Evolutionary conservation across 176 grass and related monocot genomes (phyloP), one percentile per base, ranked within the genome.

Genomic region (Eragrostis nindensis): DNA sequence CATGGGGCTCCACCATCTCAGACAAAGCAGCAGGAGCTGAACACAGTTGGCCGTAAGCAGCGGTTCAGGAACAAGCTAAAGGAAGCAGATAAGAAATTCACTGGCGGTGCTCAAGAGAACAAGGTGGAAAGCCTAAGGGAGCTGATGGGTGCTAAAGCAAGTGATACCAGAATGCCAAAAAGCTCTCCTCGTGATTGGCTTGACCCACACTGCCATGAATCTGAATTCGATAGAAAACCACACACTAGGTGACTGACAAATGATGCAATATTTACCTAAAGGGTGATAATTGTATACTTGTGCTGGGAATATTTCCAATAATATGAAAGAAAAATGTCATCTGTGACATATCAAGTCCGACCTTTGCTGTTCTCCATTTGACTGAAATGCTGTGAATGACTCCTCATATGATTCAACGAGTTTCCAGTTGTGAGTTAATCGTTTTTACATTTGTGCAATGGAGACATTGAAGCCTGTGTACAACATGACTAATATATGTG

Each of bases 141-240:
- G 45, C 77, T 90, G n/a, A 90, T 97, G 87, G 94, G 87, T 0
- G 55, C 64, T 80, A 90, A 65, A 74, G 62, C 67, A 75, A 77
- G 80, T 71, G 71, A 30, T 53, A 75, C 24, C 32, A 62, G 63
- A 21, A 48, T 60, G 77, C 13, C 52, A 49, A 94, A 86, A 73
- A 83, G 82, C 56, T 91, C 88, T 5, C 53, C 84, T 62, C 71
- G 84, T 49, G 88, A 90, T 79, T 98, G 92, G 96, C 90, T 91
- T 22, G 96, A 98, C 54, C 96, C 90, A 11, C 92, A 98, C 75
- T 95, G 96, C 55, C 87, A 79, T n/a, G 92, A 98, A 75, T 98
- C 95, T 17, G 89, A 92, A 73, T 92, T 94, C 22, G 86, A 98
- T 44, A 88, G 86, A 46, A 83, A 86, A 59, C 59, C 77, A 36